A percentile compares a stretch with the other conserved stretches of the same genome.
Conservation (phyloP, 352 stramenopile genomes). For the Phytopythium oedochilum region DNA sequence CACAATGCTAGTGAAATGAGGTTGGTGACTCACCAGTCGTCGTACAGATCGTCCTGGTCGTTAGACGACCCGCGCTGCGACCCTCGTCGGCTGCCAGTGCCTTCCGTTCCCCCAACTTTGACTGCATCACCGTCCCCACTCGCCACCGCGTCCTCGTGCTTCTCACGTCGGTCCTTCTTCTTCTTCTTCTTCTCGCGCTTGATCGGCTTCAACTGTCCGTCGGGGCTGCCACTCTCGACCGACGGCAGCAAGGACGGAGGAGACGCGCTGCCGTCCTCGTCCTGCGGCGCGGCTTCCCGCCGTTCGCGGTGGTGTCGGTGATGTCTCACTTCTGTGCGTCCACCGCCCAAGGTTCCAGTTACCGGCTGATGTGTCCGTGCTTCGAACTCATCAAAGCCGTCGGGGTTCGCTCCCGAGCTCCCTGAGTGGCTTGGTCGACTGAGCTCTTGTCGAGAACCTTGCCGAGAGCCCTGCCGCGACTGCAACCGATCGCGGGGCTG, state of each 20-base stretch:
- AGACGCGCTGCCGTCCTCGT: constrained; percentile 4
- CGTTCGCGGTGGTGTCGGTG: constrained; percentile 17
- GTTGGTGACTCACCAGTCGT: constrained; percentile 1
- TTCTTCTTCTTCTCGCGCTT: constrained; percentile 62
- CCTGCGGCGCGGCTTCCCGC: constrained; percentile 14
- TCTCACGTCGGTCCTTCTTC: constrained; percentile 45
- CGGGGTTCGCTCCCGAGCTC: constrained; percentile 6
- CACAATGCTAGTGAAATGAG: not conserved
- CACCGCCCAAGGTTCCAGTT: constrained; percentile 3
- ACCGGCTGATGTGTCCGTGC: constrained; percentile 10
- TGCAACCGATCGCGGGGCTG: constrained; percentile 69
- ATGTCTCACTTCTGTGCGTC: constrained; percentile 20
- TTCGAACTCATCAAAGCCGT: constrained; percentile 44
- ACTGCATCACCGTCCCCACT: not conserved
- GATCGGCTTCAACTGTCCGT: constrained; percentile 32
- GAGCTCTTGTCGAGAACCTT: constrained; percentile 33
- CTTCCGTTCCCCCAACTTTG: constrained; percentile 1
- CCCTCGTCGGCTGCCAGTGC: constrained; percentile 5
- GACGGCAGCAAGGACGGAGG: constrained; percentile 7
- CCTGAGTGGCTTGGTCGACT: not conserved
- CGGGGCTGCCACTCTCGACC: constrained; percentile 11
- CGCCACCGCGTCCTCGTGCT: constrained; percentile 9
- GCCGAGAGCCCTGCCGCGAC: constrained; percentile 66
- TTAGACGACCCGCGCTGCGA: not conserved
- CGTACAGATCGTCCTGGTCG: constrained; percentile 5